phyloP scores from a whole-genome alignment of 768 basidiomycete species.

The Boletus tomentosulus region DNA sequence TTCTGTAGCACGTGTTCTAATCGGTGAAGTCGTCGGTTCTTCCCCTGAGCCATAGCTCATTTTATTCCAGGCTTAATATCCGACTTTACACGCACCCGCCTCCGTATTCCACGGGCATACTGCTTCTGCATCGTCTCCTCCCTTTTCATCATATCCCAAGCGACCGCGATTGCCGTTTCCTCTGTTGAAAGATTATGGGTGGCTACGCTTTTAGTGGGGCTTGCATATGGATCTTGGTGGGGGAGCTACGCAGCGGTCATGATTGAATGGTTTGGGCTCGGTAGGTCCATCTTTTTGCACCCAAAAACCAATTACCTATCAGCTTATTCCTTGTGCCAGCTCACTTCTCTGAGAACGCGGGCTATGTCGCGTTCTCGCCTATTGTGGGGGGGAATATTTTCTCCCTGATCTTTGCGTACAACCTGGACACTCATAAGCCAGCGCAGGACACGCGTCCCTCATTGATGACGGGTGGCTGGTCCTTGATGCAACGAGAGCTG shows the following conservation, averaged over 20 bases:
- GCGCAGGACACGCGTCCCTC: background rate
- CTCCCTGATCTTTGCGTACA: slow-evolving; percentile 74
- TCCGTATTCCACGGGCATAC: slow-evolving; percentile 61
- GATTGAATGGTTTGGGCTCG: slow-evolving; percentile 86
- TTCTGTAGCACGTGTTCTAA: slow-evolving; percentile 69
- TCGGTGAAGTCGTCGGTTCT: slow-evolving; percentile 44
- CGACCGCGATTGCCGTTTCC: slow-evolving; percentile 51
- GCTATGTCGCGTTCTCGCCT: slow-evolving; percentile 69
- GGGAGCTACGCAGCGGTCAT: slow-evolving; percentile 69
- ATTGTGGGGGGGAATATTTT: slow-evolving; percentile 78
- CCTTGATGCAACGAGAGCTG: slow-evolving; percentile 10
- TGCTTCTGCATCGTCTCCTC: slow-evolving; percentile 63
- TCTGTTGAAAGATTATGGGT: slow-evolving; percentile 62
- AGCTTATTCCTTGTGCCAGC: slow-evolving; percentile 19
- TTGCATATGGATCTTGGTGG: slow-evolving; percentile 70
- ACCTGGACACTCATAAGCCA: slow-evolving; percentile 67
- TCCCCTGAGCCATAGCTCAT: background rate
- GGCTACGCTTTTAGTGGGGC: slow-evolving; percentile 31
- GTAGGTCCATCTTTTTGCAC: slow-evolving; percentile 40
- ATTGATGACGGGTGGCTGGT: background rate
- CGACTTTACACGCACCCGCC: slow-evolving; percentile 56
- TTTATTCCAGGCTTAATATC: slow-evolving; percentile 52
- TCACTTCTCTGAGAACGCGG: slow-evolving; percentile 86
- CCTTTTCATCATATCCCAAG: slow-evolving; percentile 71
- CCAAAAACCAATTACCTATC: slow-evolving; percentile 15